Conservation (phyloP, 306 rosid genomes). For the Astragalus glycyphyllos region DNA sequence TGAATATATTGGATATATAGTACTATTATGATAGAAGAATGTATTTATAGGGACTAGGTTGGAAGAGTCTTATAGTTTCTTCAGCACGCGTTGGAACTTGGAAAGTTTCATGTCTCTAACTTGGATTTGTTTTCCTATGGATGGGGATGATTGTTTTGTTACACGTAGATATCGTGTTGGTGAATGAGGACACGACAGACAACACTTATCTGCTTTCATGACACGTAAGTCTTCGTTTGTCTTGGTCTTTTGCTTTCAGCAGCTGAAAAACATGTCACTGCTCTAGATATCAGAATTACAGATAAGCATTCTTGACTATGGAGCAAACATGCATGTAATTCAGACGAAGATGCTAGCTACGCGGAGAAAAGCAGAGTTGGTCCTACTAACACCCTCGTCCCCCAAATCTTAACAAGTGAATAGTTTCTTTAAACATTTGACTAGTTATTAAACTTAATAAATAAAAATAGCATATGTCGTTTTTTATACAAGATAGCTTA, state of each 20-base stretch:
- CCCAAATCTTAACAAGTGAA: too few relatives aligned
- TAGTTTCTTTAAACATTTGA: too few relatives aligned
- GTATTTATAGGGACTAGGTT: constrained; percentile 16
- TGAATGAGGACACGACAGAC: constrained; percentile 42
- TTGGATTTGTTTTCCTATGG: constrained; percentile 22
- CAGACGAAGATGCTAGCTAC: too few relatives aligned
- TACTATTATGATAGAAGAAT: background rate
- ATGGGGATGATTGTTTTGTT: background rate
- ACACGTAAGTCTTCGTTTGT: constrained; percentile 42
- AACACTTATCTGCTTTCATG: constrained; percentile 31
- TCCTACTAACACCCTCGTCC: too few relatives aligned
- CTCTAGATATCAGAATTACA: constrained; percentile 2
- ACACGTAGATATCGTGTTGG: constrained; percentile 44
- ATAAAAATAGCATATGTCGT: too few relatives aligned
- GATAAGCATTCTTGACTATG: background rate
- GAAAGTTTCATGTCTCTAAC: constrained; percentile 23
- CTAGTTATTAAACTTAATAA: too few relatives aligned
- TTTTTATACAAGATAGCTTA: too few relatives aligned
- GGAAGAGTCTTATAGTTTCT: background rate
- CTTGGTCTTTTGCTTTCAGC: background rate
- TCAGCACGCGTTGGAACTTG: background rate
- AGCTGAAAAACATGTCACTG: constrained; percentile 21
- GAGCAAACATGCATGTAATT: too few relatives aligned
- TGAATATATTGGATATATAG: constrained; percentile 11
- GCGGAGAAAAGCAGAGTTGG: too few relatives aligned